Percentiles rank a stretch among this genome's conserved stretches.
Conservation (phyloP, 495 filamentous ascomycete species). For the Aspergillus indologenus region DNA sequence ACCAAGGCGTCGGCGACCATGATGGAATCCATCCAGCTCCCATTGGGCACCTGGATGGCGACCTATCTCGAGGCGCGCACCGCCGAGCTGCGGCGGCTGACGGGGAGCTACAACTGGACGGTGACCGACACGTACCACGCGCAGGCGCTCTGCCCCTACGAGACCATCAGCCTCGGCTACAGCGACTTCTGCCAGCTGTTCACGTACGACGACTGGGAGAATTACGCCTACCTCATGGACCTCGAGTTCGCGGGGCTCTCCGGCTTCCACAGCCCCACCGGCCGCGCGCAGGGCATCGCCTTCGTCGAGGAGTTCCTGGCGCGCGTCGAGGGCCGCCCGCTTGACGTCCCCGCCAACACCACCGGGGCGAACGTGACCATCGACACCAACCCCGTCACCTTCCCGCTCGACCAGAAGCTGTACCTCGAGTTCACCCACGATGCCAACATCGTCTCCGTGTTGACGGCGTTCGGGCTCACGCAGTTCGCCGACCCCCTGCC, state of each 20-base stretch:
- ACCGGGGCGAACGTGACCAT: constrained; percentile 52
- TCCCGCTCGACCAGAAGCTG: constrained; percentile 47
- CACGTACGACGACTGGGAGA: constrained; percentile 49
- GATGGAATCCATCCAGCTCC: constrained; percentile 4
- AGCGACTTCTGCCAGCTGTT: constrained; percentile 50
- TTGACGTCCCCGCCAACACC: constrained; percentile 34
- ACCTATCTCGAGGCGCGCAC: constrained; percentile 50
- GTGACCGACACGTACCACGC: constrained; percentile 50
- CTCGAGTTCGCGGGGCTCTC: constrained; percentile 53
- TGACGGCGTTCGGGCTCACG: constrained; percentile 51
- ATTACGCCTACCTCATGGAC: constrained; percentile 51
- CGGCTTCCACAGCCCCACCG: constrained; percentile 52
- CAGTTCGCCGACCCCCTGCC: constrained; percentile 49
- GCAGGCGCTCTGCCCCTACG: constrained; percentile 56
- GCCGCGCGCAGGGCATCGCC: constrained; percentile 56
- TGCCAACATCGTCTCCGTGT: constrained; percentile 30
- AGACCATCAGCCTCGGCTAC: constrained; percentile 59
- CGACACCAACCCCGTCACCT: constrained; percentile 42
- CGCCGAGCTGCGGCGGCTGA: constrained; percentile 40
- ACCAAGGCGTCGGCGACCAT: constrained; percentile 28
- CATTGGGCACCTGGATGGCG: constrained; percentile 31
- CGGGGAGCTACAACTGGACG: constrained; percentile 49
- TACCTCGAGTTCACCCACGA: constrained; percentile 41
- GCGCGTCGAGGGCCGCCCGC: constrained; percentile 51
- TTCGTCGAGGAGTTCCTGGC: constrained; percentile 61